phyloP scores from a whole-genome alignment of 768 basidiomycete species.

The Kwoniella newhampshirensis region DNA sequence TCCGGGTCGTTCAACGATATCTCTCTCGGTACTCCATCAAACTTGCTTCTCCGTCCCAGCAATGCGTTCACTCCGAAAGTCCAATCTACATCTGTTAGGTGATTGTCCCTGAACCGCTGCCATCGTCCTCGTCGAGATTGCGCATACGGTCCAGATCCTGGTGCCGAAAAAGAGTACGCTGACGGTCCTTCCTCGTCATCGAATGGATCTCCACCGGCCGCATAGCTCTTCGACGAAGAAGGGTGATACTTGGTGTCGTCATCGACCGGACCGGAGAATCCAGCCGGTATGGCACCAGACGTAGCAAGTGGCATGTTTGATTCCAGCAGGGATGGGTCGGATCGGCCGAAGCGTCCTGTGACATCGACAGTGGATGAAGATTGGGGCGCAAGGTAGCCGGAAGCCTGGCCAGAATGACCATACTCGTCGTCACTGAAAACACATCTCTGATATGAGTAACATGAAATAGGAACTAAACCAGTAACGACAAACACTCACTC shows the following conservation, averaged over 20 bases:
- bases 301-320: conserved; percentile 41
- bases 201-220: conserved; percentile 33
- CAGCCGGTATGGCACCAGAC: conserved; percentile 46
- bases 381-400: conserved; percentile 41
- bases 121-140: conserved; percentile 27
- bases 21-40: conserved; percentile 57
- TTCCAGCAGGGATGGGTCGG: conserved; percentile 31
- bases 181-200: conserved; percentile 37
- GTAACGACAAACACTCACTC: conserved; percentile 35
- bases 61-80: conserved; percentile 44
- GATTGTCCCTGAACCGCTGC: conserved; percentile 36
- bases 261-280: conserved; percentile 29
- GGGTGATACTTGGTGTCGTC: conserved; percentile 26
- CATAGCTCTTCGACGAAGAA: conserved; percentile 34
- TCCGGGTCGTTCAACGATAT: conserved; percentile 60
- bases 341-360: conserved; percentile 22
- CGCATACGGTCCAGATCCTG: conserved; percentile 34
- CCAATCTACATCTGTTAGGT: conserved; percentile 48
- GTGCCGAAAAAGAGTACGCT: conserved; percentile 38
- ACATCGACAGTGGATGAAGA: conserved; percentile 41
- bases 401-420: conserved; percentile 29
- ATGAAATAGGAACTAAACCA: not conserved
- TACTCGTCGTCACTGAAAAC: conserved; percentile 46
- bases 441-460: not conserved
- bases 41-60: conserved; percentile 36